phyloP scores from a whole-genome alignment of 495 filamentous ascomycete genomes.

The Tuber magnatum region DNA sequence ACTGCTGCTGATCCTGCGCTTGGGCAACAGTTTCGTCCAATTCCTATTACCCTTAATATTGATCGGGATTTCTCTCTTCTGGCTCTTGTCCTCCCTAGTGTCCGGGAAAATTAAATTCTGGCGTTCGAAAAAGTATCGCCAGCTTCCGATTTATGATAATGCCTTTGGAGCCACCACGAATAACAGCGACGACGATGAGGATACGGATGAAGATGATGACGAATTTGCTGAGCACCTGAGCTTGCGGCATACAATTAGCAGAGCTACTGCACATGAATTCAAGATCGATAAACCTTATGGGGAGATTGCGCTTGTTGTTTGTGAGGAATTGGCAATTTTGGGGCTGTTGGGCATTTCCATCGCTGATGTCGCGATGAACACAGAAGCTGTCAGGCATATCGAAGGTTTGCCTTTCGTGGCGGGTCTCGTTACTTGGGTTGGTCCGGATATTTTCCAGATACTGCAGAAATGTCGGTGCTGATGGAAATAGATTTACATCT shows the following conservation, averaged over 20 bases:
- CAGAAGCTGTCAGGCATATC: conserved; percentile 51
- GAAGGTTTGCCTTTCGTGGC: conserved; percentile 42
- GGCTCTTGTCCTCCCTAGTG: conserved; percentile 53
- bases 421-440: conserved; percentile 49
- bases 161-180: conserved; percentile 15
- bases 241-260: conserved; percentile 57
- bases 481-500: conserved; percentile 65
- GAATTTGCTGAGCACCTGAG: conserved; percentile 62
- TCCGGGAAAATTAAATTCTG: conserved; percentile 48
- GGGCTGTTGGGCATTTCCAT: conserved; percentile 63
- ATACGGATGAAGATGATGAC: conserved; percentile 49
- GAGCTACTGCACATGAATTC: conserved; percentile 56
- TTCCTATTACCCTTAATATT: conserved; percentile 69
- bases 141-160: conserved; percentile 50
- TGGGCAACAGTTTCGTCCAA: conserved; percentile 64
- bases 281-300: conserved; percentile 69
- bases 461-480: conserved; percentile 4
- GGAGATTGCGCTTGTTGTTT: conserved; percentile 58
- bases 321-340: conserved; percentile 69
- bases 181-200: conserved; percentile 39
- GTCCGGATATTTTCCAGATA: conserved; percentile 47
- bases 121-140: conserved; percentile 39
- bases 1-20: background rate
- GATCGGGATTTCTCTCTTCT: conserved; percentile 61
- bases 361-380: conserved; percentile 49